Evolutionary conservation across 108 stramenopile species (phyloP), one percentile per base, ranked within the genome.

Genomic region (Skeletonema grethae): DNA sequence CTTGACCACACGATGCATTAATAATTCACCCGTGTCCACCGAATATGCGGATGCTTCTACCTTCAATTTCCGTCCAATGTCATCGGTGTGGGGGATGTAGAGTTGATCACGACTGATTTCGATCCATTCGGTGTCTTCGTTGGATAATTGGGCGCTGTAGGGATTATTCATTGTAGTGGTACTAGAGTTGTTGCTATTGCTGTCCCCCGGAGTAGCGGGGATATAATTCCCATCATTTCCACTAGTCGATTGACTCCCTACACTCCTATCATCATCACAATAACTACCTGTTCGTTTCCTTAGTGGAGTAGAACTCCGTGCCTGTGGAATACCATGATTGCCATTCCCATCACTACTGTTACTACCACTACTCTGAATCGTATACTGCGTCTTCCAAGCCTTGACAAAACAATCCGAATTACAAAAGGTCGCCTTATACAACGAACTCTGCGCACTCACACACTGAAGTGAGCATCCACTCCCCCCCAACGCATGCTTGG

Each of bases 311-410:
- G 66, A 36, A 32, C 57, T 69, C 24, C 73, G 61, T 43, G 22
- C 64, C 36, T 70, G 60, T 11, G 69, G 79, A 32, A 61, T 48
- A 31, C 4, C 22, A 24, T 16, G 79, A 32, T 56, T 25, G 12
- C 4, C 9, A 50, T 16, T 63, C 24, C 62, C 57, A 65, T 28
- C 11, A 34, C 16, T 61, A 56, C 0, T 35, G n/a, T 4, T 15
- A 55, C n/a, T 62, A 16, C n/a, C 59, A 16, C 82, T 82, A 61
- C 80, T 86, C 12, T 84, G 80, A 5, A 94, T 85, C 4, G 90
- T 94, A 77, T 90, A 90, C 64, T 94, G 93, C 5, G 90, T 94
- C 77, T 91, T 93, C 95, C 95, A 96, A 1, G 91, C 95, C 78
- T 85, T 76, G 20, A 88, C 84, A 55, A 96, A 96, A 65, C 95